Percentiles rank a stretch among this genome's conserved stretches.
phyloP scores from a whole-genome alignment of 2,329 filamentous ascomycete genomes.

The Xylaria sp. region DNA sequence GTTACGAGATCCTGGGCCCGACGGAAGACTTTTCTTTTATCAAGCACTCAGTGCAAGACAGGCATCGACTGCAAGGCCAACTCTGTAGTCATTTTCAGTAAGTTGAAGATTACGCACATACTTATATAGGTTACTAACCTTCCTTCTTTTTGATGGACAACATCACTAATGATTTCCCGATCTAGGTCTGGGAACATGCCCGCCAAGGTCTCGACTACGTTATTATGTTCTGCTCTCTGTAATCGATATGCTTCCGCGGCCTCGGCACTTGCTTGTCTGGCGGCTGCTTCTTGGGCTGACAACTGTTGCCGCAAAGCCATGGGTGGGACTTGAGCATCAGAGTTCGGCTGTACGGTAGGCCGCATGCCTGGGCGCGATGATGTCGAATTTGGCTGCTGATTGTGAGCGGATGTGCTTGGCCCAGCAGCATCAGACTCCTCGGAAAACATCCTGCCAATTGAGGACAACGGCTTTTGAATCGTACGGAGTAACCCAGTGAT shows the following conservation, averaged over 20 bases:
- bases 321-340: constrained; percentile 50
- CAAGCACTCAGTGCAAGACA: constrained; percentile 75
- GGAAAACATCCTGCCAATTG: constrained; percentile 94
- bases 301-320: constrained; percentile 57
- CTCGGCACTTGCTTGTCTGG: constrained; percentile 89
- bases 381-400: constrained; percentile 53
- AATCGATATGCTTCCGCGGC: constrained; percentile 86
- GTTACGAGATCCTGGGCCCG: background rate
- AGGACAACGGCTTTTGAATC: constrained; percentile 89
- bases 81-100: constrained; percentile 59
- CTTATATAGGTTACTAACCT: constrained; percentile 67
- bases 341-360: constrained; percentile 49
- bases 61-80: constrained; percentile 86
- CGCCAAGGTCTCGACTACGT: constrained; percentile 91
- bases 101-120: constrained; percentile 25
- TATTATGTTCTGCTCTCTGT: constrained; percentile 84
- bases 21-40: constrained; percentile 21
- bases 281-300: constrained; percentile 86
- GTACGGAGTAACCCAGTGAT: constrained; percentile 87
- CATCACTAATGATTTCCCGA: constrained; percentile 93
- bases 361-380: constrained; percentile 46
- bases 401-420: constrained; percentile 53
- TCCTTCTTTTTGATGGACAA: constrained; percentile 94
- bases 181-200: constrained; percentile 98
- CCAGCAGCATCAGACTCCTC: constrained; percentile 66